Evolutionary conservation across 306 rosid species (phyloP).

Genomic region (Prunus armeniaca): DNA sequence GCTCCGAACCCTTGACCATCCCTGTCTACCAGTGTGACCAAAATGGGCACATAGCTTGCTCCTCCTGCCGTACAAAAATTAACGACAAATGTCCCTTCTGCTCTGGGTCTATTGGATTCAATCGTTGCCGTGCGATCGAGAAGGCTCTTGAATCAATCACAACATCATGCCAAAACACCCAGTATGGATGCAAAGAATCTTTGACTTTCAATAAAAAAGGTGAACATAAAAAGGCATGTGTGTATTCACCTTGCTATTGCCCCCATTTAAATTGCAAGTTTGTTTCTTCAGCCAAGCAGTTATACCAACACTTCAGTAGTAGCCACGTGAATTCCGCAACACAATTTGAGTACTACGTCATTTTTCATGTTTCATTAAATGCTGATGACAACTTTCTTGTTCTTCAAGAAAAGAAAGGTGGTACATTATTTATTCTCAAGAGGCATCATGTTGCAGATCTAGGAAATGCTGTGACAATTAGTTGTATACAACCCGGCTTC

Average conservation of each 20-base stretch:
- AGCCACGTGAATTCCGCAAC: slow-evolving; percentile 35
- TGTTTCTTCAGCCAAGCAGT: slow-evolving; percentile 38
- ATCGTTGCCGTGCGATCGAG: slow-evolving; percentile 71
- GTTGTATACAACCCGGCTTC: slow-evolving; percentile 45
- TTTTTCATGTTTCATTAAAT: slow-evolving; percentile 24
- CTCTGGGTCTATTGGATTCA: slow-evolving; percentile 51
- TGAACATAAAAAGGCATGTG: slow-evolving; percentile 56
- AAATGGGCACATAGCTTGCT: slow-evolving; percentile 81
- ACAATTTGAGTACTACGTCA: slow-evolving; percentile 28
- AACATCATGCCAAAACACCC: slow-evolving; percentile 41
- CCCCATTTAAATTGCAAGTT: slow-evolving; percentile 41
- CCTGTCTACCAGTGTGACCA: slow-evolving; percentile 47
- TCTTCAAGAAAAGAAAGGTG: slow-evolving; percentile 43
- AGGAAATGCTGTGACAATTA: slow-evolving; percentile 46
- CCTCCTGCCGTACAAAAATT: slow-evolving; percentile 46
- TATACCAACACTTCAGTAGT: slow-evolving; percentile 42
- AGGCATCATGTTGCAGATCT: slow-evolving; percentile 13
- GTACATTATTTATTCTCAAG: slow-evolving; percentile 46
- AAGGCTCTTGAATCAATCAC: slow-evolving; percentile 58
- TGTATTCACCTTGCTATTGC: slow-evolving; percentile 50
- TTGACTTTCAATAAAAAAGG: slow-evolving; percentile 32
- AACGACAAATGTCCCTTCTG: slow-evolving; percentile 61
- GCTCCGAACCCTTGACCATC: not conserved
- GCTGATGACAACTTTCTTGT: slow-evolving; percentile 21
- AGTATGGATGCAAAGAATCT: slow-evolving; percentile 50